Base-by-base conservation (phyloP, 2,329 filamentous ascomycete species). In the Amesomyces nigricolor region DNA sequence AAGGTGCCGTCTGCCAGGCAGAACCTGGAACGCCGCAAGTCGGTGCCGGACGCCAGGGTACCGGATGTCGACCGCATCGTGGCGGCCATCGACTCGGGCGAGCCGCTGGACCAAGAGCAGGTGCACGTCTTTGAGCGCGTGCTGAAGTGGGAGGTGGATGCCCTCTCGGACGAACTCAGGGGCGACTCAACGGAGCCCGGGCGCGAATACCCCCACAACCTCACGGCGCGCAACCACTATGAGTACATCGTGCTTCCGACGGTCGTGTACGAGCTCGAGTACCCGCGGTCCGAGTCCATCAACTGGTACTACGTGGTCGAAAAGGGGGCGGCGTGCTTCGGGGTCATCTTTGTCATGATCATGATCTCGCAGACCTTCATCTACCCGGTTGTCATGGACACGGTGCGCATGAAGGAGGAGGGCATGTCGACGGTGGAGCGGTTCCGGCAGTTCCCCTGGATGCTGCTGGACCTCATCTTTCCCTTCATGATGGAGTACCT, bases 401-500 rank as follows among this genome's bases (percentile, higher is more conserved):
- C 84, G 0, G 71, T 88, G 32, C 73, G 75, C 57, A 85, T 87
- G 78, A 88, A 87, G 68, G 84, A 88, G 62, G 73, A 75, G 1
- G 82, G 82, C 6, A 75, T 87, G 68, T 74, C 83, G 0, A 72
- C 88, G 6, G 68, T 73, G 3, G 74, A 82, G 58, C 78, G 88
- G 46, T 80, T 89, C 64, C 72, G 71, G 55, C 80, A 84, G 56
- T 90, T 91, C 57, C 88, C 88, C 0, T 88, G 85, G 79, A 79
- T 91, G 53, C 71, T 90, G n/a, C 79, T 78, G 57, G 87, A 91
- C 63, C 77, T 92, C 58, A 76, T 90, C 8, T 90, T 91, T 58
- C 88, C 88, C 0, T 85, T 92, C 59, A 82, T 91, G 71, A 82
- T 90, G 71, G 87, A 91, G 67, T 89, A 90, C 59, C 71, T 91